Evolutionary conservation across 805 yeast genomes (phyloP).

Genomic region (Sungouiozyma ichnusensis): DNA sequence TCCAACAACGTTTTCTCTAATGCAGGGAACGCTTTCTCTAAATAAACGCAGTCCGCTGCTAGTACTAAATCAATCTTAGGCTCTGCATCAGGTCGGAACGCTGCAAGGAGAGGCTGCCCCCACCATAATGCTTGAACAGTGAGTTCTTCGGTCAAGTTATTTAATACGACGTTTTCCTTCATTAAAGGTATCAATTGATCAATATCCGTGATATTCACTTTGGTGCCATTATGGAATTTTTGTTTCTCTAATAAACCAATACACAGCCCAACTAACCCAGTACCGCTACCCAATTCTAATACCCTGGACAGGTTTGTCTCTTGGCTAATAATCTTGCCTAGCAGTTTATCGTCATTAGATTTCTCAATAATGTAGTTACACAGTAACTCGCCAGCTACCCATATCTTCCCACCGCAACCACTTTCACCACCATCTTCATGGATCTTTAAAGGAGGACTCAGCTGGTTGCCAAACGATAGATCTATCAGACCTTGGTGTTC

Average conservation of each 20-base stretch:
- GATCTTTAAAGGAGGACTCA: slow-evolving; percentile 31
- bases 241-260: slow-evolving; percentile 19
- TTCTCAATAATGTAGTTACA: slow-evolving; percentile 35
- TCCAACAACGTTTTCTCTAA: slow-evolving; percentile 40
- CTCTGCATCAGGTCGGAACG: no score
- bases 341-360: slow-evolving; percentile 5
- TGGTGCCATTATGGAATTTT: slow-evolving; percentile 15
- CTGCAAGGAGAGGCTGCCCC: slow-evolving; percentile 27
- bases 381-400: slow-evolving; percentile 51
- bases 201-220: slow-evolving; percentile 42
- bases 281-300: slow-evolving; percentile 48
- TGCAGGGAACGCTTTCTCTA: slow-evolving; percentile 44
- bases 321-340: no score
- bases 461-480: slow-evolving; percentile 32
- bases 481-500: slow-evolving; percentile 31
- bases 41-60: slow-evolving; percentile 54
- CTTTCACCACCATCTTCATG: slow-evolving; percentile 47
- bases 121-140: slow-evolving; percentile 36
- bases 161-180: slow-evolving; percentile 35
- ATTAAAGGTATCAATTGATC: slow-evolving; percentile 37
- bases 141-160: slow-evolving; percentile 30
- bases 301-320: slow-evolving; percentile 29
- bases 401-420: slow-evolving; percentile 56
- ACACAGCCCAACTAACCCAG: slow-evolving; percentile 43
- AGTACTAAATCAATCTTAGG: slow-evolving; percentile 35